Conservation (phyloP, 2,329 filamentous ascomycete genomes). For the Colletotrichum tamarilloi region DNA sequence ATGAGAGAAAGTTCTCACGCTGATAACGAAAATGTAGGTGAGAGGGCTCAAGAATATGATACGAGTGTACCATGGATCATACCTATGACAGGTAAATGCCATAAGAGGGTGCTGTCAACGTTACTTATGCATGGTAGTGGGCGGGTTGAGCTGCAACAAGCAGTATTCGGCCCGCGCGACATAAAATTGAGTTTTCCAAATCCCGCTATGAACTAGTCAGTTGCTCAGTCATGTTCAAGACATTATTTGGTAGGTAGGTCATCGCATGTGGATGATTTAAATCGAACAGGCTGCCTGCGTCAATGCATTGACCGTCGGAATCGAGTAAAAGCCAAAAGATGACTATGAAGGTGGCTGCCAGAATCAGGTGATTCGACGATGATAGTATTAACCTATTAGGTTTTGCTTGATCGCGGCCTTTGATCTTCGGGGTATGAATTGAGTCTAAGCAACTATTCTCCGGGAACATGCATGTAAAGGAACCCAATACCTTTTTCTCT, state of each 20-base stretch:
- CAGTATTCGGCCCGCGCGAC: not conserved
- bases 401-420: not conserved
- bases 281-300: too few species aligned
- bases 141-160: not conserved
- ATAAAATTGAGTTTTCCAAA: not conserved
- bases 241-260: not conserved
- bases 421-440: not conserved
- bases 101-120: not conserved
- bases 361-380: not conserved
- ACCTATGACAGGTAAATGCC: not conserved
- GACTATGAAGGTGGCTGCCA: too few species aligned
- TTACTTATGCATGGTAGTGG: not conserved
- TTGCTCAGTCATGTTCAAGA: not conserved
- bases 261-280: not conserved
- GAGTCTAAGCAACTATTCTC: not conserved
- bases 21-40: not conserved
- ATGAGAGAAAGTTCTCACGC: not conserved
- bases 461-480: not conserved
- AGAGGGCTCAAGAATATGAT: not conserved
- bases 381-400: too few species aligned
- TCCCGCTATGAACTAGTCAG: constrained; percentile 4
- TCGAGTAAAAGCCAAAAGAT: not conserved
- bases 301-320: not conserved
- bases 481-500: not conserved
- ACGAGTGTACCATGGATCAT: too few species aligned